Evolutionary conservation across 2,329 filamentous ascomycete species (phyloP).

Genomic region (Ophioceras dolichostomum): DNA sequence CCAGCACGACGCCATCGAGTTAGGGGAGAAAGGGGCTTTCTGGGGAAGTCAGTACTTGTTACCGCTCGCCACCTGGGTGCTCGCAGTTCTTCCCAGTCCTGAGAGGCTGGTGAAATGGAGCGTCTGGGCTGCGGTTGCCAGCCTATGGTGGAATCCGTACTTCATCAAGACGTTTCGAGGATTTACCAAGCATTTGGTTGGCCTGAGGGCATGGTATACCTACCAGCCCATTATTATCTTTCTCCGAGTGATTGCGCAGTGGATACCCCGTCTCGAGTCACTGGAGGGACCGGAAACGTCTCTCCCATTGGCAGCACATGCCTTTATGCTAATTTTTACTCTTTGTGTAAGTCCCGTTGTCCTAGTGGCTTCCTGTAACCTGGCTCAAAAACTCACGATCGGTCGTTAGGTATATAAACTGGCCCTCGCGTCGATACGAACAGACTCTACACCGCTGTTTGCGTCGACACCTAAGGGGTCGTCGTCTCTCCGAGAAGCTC

Average conservation of each 20-base stretch:
- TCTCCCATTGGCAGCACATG: conserved; percentile 39
- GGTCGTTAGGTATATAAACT: conserved; percentile 28
- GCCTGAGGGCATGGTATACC: conserved; percentile 52
- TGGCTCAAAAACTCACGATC: background rate
- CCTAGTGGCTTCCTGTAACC: too few relatives aligned
- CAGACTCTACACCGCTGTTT: conserved; percentile 47
- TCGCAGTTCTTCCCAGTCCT: conserved; percentile 26
- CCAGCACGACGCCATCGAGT: background rate
- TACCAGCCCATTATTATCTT: conserved; percentile 49
- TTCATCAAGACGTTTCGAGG: conserved; percentile 48
- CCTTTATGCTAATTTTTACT: conserved; percentile 38
- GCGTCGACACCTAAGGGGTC: conserved; percentile 12
- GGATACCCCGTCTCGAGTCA: conserved; percentile 25
- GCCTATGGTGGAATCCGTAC: conserved; percentile 58
- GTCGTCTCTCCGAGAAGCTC: conserved; percentile 8
- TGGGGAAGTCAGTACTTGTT: background rate
- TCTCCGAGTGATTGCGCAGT: conserved; percentile 38
- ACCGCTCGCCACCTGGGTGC: conserved; percentile 9
- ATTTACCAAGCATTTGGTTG: conserved; percentile 45
- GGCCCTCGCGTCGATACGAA: conserved; percentile 32
- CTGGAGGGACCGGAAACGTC: conserved; percentile 18
- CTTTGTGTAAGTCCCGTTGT: conserved; percentile 31
- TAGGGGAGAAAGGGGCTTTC: background rate
- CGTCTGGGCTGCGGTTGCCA: conserved; percentile 33
- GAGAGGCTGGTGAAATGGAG: conserved; percentile 32